Evolutionary conservation across 805 yeast species (phyloP), one percentile per base, ranked within the genome.

Genomic region (Millerago galiae): DNA sequence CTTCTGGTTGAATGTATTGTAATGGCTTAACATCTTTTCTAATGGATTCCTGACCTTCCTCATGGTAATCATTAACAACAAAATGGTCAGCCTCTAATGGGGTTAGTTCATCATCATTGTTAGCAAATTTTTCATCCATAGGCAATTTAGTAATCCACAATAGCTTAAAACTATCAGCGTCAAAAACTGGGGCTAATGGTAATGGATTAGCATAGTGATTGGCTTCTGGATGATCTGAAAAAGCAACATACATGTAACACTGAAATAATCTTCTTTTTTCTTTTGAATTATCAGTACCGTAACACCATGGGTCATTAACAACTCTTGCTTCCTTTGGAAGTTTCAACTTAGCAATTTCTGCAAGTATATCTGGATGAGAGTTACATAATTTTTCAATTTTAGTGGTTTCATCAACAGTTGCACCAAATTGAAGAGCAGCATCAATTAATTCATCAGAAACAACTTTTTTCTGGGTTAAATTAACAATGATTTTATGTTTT

Each of bases 231-330:
- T 85, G 84, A 56, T 75, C 62, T 49, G 83, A 14, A 10, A 10
- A 76, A 44, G 75, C 79, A 56, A 84, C 72, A 64, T 85, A 85
- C 79, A 83, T 79, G 69, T 79, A 81, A 61, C 81, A 79, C 66
- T 82, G 89, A 49, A 79, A 68, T 67, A 79, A 66, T 81, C 74
- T 35, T 60, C 67, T 14, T 59, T 37, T 28, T 37, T 38, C 24
- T 34, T 30, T 7, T 34, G 42, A 41, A 34, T 55, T 54, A 37
- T 81, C 88, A 28, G 88, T 80, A 55, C 91, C 95, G 60, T 85
- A 83, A 73, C 83, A 85, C 95, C 95, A 85, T 41, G 90, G 87
- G 59, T 83, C 91, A 57, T 73, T 73, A 52, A 79, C 72, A 38
- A 81, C 80, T 5, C 11, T 53, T 49, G 58, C 65, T 60, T 74